Percentiles rank a stretch among this genome's conserved stretches.
These are phyloP conservation scores for Rickenella mellea DNA, from an alignment of 768 basidiomycete species.

Conservation along the genomic window DNA sequence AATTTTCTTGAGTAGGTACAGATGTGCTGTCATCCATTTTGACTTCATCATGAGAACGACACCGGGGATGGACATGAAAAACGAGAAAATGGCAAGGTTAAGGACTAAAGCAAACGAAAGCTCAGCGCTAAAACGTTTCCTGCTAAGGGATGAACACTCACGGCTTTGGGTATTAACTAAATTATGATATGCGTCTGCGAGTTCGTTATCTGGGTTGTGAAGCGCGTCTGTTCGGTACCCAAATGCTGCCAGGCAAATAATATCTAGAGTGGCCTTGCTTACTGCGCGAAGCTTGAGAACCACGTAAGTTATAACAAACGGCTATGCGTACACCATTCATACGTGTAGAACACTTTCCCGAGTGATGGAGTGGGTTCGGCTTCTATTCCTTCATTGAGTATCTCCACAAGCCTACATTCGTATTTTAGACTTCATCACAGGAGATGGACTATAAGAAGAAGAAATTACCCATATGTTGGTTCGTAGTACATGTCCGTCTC, in stretches of 20 bases:
- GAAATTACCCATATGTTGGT: constrained; percentile 3
- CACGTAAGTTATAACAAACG: background rate
- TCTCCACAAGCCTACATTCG: constrained; percentile 25
- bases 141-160: constrained; percentile 2
- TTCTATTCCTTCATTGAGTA: no score
- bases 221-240: constrained; percentile 10
- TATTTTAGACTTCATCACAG: constrained; percentile 1
- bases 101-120: constrained; percentile 11
- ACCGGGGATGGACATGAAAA: constrained; percentile 28
- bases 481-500: constrained; percentile 5
- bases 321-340: constrained; percentile 10
- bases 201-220: constrained; percentile 8
- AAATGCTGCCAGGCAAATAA: constrained; percentile 13
- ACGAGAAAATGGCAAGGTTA: constrained; percentile 29
- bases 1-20: constrained; percentile 16
- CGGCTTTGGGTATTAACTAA: constrained; percentile 31
- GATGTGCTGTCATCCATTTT: constrained; percentile 27
- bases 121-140: background rate
- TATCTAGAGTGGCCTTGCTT: constrained; percentile 13
- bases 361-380: background rate
- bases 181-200: constrained; percentile 18
- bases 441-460: background rate
- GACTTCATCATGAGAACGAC: constrained; percentile 20
- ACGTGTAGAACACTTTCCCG: constrained; percentile 7
- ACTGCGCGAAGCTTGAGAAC: background rate